phyloP scores from a whole-genome alignment of 306 rosid species.

The Trichosanthes truncata region DNA sequence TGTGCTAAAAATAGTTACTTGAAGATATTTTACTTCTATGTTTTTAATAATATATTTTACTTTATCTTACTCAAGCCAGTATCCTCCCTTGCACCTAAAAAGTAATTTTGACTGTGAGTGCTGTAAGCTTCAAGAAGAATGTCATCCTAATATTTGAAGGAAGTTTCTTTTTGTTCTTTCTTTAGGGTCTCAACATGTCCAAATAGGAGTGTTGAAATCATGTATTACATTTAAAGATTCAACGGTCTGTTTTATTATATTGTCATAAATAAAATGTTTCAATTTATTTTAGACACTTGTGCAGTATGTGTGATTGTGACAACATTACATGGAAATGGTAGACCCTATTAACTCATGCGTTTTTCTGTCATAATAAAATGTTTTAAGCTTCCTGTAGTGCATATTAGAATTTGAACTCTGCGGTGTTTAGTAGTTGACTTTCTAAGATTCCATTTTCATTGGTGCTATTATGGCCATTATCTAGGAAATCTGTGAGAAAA shows the following conservation, averaged over 20 bases:
- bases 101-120: neutral
- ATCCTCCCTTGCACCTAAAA: neutral
- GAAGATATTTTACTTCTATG: neutral
- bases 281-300: neutral
- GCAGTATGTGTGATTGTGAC: neutral
- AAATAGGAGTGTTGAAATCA: neutral
- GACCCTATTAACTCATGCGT: neutral
- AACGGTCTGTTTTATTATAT: neutral
- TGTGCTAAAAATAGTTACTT: neutral
- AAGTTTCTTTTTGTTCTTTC: neutral
- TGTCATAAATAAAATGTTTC: neutral
- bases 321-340: neutral
- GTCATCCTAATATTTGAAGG: neutral
- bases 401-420: neutral
- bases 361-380: neutral
- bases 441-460: neutral
- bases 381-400: neutral
- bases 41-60: neutral
- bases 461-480: neutral
- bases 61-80: neutral
- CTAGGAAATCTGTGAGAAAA: neutral
- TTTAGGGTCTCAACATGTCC: neutral
- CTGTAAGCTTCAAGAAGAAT: neutral
- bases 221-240: neutral
- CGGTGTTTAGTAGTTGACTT: neutral